Evolutionary conservation across 169 alveolate genomes (phyloP), one percentile per base, ranked within the genome.

Genomic region (Cryptosporidium canis): DNA sequence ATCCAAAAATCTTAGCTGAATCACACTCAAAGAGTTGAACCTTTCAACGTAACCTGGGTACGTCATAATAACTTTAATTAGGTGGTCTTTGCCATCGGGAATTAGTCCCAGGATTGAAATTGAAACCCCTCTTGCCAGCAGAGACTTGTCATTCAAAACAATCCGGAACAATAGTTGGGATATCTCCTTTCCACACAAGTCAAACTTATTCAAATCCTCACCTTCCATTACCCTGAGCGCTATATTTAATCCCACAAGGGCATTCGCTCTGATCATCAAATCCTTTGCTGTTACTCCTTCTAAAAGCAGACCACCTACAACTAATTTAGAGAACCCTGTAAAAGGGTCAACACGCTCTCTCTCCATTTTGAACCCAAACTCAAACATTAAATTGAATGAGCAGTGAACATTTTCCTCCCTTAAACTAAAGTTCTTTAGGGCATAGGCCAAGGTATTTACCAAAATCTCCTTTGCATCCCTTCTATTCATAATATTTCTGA

Each of bases 131-230:
- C 35, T 55, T n/a, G 65, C 71, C 27, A 77, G 8, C 16, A 61
- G 4, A 29, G 87, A 77, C 44, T 77, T 77, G 12, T 77, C 87
- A 39, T 61, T 77, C 21, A 9, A 14, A 12, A 37, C 71, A n/a
- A 77, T 41, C 39, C 41, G 55, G n/a, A 41, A 61, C 27, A 77
- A 5, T 3, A 6, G 1, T 9, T 61, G 33, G 18, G 65, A 53
- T 29, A 77, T 18, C 12, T 21, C 7, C 31, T n/a, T 37, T 21
- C 1, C 31, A 9, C 37, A 31, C 31, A 77, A 41, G 18, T 35
- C 87, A 31, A 56, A 12, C 3, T 77, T 29, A 18, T 14, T 14
- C 27, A 35, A 11, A 43, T 41, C 11, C 9, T 77, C 71, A 21
- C 27, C 0, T 24, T 16, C 18, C 35, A 77, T 29, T 18, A 77